Evolutionary conservation across 2,329 filamentous ascomycete genomes (phyloP).

Genomic region (Claviceps fusiformis): DNA sequence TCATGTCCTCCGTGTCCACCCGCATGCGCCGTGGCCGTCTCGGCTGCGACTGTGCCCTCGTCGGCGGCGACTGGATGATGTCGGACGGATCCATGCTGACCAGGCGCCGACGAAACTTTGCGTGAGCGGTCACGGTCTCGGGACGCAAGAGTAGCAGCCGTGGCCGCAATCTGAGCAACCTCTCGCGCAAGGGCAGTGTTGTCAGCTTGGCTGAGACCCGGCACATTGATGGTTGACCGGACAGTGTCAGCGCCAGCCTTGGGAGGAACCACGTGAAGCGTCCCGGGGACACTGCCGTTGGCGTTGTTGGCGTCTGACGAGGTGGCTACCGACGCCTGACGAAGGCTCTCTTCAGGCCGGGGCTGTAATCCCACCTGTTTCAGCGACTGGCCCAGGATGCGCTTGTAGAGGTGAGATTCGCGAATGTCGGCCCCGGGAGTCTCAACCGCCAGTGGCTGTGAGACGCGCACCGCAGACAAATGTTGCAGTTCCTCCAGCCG

Average conservation of each 20-base stretch:
- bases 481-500: conserved; percentile 41
- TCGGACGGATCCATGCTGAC: conserved; percentile 11
- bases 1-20: conserved; percentile 64
- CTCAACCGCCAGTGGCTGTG: conserved; percentile 28
- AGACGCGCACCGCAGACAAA: conserved; percentile 18
- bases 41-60: conserved; percentile 16
- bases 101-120: conserved; percentile 22
- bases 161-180: conserved; percentile 87
- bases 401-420: conserved; percentile 81
- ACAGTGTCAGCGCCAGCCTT: conserved; percentile 36
- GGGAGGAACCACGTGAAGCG: conserved; percentile 65
- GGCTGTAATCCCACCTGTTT: conserved; percentile 62
- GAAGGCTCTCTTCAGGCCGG: conserved; percentile 32
- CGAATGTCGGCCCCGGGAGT: conserved; percentile 56
- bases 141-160: conserved; percentile 75
- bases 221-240: conserved; percentile 37
- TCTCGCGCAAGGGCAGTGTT: conserved; percentile 71
- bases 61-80: conserved; percentile 21
- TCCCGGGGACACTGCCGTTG: conserved; percentile 32
- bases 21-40: conserved; percentile 20
- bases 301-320: conserved; percentile 18
- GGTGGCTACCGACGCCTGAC: conserved; percentile 22
- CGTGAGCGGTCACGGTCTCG: conserved; percentile 43
- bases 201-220: conserved; percentile 67
- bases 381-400: conserved; percentile 80